phyloP scores from a whole-genome alignment of 2,329 filamentous ascomycete species.

The Ambrosiella cleistominuta region DNA sequence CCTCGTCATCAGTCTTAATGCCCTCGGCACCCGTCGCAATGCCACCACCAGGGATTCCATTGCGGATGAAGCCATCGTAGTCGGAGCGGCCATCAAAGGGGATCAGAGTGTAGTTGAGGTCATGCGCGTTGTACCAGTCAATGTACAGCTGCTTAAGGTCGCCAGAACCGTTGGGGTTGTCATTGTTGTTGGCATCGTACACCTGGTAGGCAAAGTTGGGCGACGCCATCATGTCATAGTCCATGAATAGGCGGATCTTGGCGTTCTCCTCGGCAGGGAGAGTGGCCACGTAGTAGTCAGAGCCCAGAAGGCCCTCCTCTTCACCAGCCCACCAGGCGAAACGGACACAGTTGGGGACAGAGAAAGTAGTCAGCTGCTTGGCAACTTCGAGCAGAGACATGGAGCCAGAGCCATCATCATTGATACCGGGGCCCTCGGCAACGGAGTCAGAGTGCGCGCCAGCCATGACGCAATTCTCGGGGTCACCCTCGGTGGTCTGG shows the following conservation, averaged over 20 bases:
- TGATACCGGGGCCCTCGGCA: constrained; percentile 51
- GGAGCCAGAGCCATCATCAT: constrained; percentile 58
- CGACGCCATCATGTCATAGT: constrained; percentile 54
- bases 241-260: constrained; percentile 48
- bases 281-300: constrained; percentile 39
- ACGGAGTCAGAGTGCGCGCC: constrained; percentile 49
- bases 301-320: constrained; percentile 49
- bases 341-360: constrained; percentile 46
- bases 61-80: constrained; percentile 59
- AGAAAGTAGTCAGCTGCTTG: constrained; percentile 37
- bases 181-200: constrained; percentile 54
- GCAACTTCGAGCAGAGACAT: constrained; percentile 45
- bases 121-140: constrained; percentile 45
- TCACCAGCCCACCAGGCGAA: constrained; percentile 54
- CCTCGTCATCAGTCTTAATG: constrained; percentile 53
- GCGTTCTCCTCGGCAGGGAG: constrained; percentile 40
- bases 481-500: constrained; percentile 41
- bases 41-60: constrained; percentile 56
- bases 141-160: constrained; percentile 51
- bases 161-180: constrained; percentile 52
- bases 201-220: constrained; percentile 51
- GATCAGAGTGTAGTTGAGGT: constrained; percentile 50
- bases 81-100: constrained; percentile 66
- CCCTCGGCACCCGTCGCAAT: constrained; percentile 64
- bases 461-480: constrained; percentile 46